Percentiles rank a stretch among this genome's conserved stretches.
Conservation (phyloP, 805 yeast genomes). For the Pichia cabralensis region DNA sequence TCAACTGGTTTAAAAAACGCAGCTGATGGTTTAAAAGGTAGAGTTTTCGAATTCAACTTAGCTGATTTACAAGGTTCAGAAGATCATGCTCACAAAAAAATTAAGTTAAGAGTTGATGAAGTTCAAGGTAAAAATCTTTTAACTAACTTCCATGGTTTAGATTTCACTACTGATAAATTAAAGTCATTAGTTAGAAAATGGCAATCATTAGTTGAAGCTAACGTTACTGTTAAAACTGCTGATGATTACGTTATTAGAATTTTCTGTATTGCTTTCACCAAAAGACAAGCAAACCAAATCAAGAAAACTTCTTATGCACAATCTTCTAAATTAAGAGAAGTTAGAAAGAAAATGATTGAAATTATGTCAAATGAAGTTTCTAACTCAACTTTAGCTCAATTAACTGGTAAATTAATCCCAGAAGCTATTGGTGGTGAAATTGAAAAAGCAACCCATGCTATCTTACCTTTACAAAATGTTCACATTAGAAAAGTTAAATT, state of each 20-base stretch:
- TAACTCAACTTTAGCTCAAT: constrained; percentile 90
- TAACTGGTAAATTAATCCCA: constrained; percentile 94
- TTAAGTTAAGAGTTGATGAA: constrained; percentile 96
- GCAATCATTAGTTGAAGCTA: constrained; percentile 97
- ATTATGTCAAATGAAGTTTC: constrained; percentile 95
- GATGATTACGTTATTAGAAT: constrained; percentile 96
- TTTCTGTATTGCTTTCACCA: constrained; percentile 97
- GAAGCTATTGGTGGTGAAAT: constrained; percentile 98
- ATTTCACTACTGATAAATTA: constrained; percentile 95
- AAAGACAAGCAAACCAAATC: constrained; percentile 93
- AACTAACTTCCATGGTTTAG: constrained; percentile 99
- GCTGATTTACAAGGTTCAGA: constrained; percentile 98
- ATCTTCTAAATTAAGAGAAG: constrained; percentile 93
- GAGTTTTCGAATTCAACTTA: constrained; percentile 89
- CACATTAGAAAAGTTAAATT: constrained; percentile 98
- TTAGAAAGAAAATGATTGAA: constrained; percentile 94
- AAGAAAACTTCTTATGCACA: constrained; percentile 98
- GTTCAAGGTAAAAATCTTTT: constrained; percentile 97
- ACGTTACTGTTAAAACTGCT: constrained; percentile 95
- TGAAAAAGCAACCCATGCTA: constrained; percentile 88
- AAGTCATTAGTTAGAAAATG: constrained; percentile 97
- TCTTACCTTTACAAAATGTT: constrained; percentile 97
- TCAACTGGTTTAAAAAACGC: constrained; percentile 97
- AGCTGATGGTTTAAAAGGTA: constrained; percentile 96
- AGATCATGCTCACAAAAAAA: constrained; percentile 97